phyloP scores from a whole-genome alignment of 73 alveolate species.

The Urostyla sp. region DNA sequence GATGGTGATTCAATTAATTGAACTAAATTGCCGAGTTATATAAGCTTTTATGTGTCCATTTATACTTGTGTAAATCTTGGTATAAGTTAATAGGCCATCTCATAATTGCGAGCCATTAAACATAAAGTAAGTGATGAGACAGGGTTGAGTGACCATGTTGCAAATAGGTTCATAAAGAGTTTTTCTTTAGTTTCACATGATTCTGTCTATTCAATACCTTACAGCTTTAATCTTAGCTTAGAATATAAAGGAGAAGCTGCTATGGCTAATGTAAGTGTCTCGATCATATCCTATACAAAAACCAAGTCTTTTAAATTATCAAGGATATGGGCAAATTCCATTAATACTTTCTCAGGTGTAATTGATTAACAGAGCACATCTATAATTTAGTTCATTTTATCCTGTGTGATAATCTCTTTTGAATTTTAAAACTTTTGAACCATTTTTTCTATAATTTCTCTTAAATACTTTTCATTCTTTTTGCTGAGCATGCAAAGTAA shows the following conservation, averaged over 20 bases:
- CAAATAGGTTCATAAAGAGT: conserved; percentile 73
- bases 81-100: conserved; percentile 77
- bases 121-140: conserved; percentile 82
- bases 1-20: conserved; percentile 66
- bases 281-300: conserved; percentile 64
- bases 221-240: conserved; percentile 51
- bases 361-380: conserved; percentile 58
- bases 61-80: conserved; percentile 69
- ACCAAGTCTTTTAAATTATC: conserved; percentile 17
- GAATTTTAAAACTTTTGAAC: conserved; percentile 43
- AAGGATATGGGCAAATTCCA: conserved; percentile 60
- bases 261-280: conserved; percentile 57
- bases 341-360: conserved; percentile 61
- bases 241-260: conserved; percentile 66
- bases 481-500: conserved; percentile 61
- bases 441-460: conserved; percentile 61
- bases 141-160: conserved; percentile 85
- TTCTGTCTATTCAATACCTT: conserved; percentile 28
- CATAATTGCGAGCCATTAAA: conserved; percentile 80
- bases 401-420: conserved; percentile 57
- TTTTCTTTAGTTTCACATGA: conserved; percentile 34
- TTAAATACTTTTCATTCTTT: conserved; percentile 62
- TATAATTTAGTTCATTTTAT: conserved; percentile 56
- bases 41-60: conserved; percentile 69
- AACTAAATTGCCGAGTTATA: conserved; percentile 73